phyloP scores from a whole-genome alignment of 2,329 filamentous ascomycete species.

The Stagonosporopsis vannaccii region DNA sequence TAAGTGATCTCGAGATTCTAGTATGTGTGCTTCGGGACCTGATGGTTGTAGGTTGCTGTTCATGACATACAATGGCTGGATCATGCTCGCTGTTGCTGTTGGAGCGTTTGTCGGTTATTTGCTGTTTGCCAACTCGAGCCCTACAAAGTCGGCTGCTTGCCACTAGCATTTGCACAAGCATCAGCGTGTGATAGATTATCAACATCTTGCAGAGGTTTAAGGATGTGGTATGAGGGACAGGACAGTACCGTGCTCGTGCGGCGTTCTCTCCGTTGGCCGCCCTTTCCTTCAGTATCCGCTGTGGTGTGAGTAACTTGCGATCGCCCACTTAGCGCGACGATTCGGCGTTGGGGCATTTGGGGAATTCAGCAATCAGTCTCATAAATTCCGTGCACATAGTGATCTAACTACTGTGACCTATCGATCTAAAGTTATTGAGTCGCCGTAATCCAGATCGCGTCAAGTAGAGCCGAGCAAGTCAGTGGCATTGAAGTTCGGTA shows the following conservation, averaged over 20 bases:
- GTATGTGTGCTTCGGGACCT: slow-evolving; percentile 2
- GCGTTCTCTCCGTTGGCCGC: slow-evolving; percentile 5
- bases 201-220: not conserved
- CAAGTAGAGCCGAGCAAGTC: slow-evolving; percentile 15
- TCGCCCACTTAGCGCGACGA: slow-evolving; percentile 2
- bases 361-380: slow-evolving; percentile 2
- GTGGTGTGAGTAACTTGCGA: slow-evolving; percentile 8
- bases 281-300: slow-evolving; percentile 13
- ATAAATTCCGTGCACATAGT: not conserved
- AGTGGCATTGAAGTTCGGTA: slow-evolving; percentile 12
- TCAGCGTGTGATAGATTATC: not conserved
- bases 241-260: not conserved
- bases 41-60: slow-evolving; percentile 80
- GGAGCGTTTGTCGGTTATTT: slow-evolving; percentile 91
- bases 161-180: slow-evolving; percentile 64
- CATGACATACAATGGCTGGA: slow-evolving; percentile 99
- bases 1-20: slow-evolving; percentile 58
- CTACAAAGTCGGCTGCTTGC: slow-evolving; percentile 88
- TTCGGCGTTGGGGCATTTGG: not conserved
- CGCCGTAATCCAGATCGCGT: slow-evolving; percentile 11
- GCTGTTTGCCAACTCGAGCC: slow-evolving; percentile 73
- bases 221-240: not conserved
- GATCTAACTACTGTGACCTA: not conserved
- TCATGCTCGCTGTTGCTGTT: slow-evolving; percentile 90
- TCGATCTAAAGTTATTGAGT: not conserved